Evolutionary conservation across 306 rosid genomes (phyloP).

Genomic region (Cicer judaicum): DNA sequence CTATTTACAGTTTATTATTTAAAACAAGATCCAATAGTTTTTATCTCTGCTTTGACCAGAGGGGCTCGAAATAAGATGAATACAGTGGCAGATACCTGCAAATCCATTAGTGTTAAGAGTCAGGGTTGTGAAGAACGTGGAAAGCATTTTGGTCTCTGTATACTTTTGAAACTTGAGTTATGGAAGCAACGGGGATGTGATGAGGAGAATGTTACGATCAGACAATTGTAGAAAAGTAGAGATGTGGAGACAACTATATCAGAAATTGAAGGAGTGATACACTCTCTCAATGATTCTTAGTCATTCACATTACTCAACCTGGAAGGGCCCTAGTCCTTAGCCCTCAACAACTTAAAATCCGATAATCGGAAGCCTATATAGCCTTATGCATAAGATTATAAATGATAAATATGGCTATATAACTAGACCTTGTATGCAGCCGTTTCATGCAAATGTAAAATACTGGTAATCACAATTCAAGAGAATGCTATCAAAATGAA

Average conservation of each 20-base stretch:
- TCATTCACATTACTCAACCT: background rate
- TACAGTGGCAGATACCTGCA: too few relatives aligned
- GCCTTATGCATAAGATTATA: slow-evolving; percentile 2
- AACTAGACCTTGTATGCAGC: slow-evolving; percentile 3
- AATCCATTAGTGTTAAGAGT: background rate
- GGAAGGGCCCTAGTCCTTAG: background rate
- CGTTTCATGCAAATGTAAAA: slow-evolving; percentile 19
- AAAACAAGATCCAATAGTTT: background rate
- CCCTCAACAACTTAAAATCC: background rate
- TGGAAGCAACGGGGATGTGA: background rate
- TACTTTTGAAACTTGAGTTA: background rate
- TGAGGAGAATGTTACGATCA: slow-evolving; percentile 7
- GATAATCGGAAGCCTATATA: background rate
- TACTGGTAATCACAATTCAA: slow-evolving; percentile 12
- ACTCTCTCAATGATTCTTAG: background rate
- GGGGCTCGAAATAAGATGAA: slow-evolving; percentile 18
- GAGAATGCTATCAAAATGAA: slow-evolving; percentile 27
- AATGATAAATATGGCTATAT: background rate
- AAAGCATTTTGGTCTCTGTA: background rate
- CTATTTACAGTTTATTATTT: too few relatives aligned
- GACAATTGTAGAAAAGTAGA: background rate
- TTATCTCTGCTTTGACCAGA: background rate
- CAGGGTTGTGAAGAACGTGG: background rate
- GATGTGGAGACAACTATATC: background rate
- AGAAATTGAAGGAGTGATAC: background rate